Base-by-base conservation (phyloP, 2,329 filamentous ascomycete genomes). In the Cryphonectria nitschkei region DNA sequence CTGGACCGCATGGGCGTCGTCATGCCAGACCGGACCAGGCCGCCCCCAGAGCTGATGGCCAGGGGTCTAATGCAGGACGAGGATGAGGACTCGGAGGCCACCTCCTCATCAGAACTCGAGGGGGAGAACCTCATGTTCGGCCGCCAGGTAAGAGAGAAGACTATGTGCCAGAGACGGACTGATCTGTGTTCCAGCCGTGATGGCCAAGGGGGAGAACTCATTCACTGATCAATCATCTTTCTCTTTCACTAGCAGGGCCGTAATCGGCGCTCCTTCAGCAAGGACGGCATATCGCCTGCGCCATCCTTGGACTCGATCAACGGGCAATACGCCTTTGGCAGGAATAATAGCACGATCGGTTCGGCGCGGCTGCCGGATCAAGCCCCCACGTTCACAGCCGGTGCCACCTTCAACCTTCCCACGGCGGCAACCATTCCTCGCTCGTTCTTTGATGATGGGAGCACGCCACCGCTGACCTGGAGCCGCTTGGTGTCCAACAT, bases 301-400 rank as follows among this genome's bases (percentile, higher is more conserved):
- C 93, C 92, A 0, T 98, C 95, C 1, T 94, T 97, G 90, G 94
- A 97, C 78, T 97, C 95, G 0, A 90, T 97, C 74, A 94, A 92
- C 75, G 91, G 88, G 65, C 82, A 87, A 66, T 91, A 92, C 70
- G 83, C 85, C 22, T 83, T 84, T 67, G 78, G 81, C n/a, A 87
- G 84, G 73, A 81, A 82, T 64, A 88, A 84, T 75, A 69, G 71
- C 37, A 64, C 46, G 16, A 32, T 68, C 61, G 68, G 67, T 8
- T 65, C 69, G 34, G 62, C 71, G 41, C 66, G 68, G 41, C 37
- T 65, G 46, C 81, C 84, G 77, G 83, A 76, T 65, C 78, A 77
- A 68, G 80, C 84, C 6, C 85, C 88, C 26, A 86, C 87, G 74
- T 84, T 87, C 37, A 85, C 86, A 22, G 88, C 87, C 0, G 87